These are phyloP conservation scores for Ottelia alismoides DNA, from an alignment of 106 monocot genomes.

Conservation along the genomic window DNA sequence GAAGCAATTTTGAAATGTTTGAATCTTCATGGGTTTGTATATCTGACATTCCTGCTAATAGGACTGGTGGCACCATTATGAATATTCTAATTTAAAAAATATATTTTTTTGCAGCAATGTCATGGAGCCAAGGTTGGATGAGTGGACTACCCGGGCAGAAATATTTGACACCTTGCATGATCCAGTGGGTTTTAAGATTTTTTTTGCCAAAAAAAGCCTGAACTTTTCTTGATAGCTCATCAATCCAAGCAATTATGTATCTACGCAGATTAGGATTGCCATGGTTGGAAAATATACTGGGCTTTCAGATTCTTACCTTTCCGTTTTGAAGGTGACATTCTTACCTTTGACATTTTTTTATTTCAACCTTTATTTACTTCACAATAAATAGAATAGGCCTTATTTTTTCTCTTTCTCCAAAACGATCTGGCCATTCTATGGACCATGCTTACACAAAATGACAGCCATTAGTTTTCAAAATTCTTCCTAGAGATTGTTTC, in stretches of 20 bases:
- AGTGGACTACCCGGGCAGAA: constrained; percentile 69
- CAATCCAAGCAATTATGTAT: neutral
- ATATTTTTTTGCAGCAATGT: constrained; percentile 24
- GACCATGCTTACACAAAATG: no score
- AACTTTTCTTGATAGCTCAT: neutral
- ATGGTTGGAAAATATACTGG: constrained; percentile 98
- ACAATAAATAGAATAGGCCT: no score
- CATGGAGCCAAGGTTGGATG: constrained; percentile 38
- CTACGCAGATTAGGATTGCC: constrained; percentile 81
- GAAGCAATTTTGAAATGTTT: constrained; percentile 64
- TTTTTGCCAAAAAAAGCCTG: no score
- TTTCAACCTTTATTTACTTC: no score
- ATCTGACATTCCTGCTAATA: neutral
- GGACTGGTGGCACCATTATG: no score
- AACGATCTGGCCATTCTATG: no score
- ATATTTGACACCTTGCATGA: constrained; percentile 43
- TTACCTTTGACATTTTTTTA: no score
- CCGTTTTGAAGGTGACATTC: constrained; percentile 95
- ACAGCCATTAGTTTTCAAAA: no score
- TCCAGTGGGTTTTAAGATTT: constrained; percentile 27
- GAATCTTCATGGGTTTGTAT: constrained; percentile 49
- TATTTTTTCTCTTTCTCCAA: no score
- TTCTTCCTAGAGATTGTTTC: no score
- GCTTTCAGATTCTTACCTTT: constrained; percentile 89
- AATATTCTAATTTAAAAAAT: no score